Evolutionary conservation across 192 early-diverging fungal species (phyloP), one percentile per base, ranked within the genome.

Genomic region (Backusella luteola): DNA sequence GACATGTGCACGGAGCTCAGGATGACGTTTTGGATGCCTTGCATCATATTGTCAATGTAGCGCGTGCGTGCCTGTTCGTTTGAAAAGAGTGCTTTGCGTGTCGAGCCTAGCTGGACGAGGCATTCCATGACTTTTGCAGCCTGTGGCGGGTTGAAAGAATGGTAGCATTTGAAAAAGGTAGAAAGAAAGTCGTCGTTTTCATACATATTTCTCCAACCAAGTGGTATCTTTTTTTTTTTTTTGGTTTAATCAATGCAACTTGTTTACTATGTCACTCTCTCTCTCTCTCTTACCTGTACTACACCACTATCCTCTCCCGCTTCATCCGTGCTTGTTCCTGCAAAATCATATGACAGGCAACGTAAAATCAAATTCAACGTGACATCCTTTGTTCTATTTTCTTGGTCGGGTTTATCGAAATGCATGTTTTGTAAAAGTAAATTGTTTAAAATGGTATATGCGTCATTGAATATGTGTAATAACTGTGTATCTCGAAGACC

Each of bases 81-180:
- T 73, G 83, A 93, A 83, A 95, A 97, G 34, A 97, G 87, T 1
- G 96, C 94, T 19, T 94, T 89, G 39, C 96, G 93, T 14, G 93
- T 90, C n/a, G 94, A 91, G 4, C 94, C 90, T 1, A 95, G 75
- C 76, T 92, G 84, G n/a, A 93, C 91, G 12, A 97, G 76, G 35
- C 90, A 91, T 75, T 97, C 95, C 86, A 96, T 85, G 23, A 92
- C 91, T 76, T 92, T 84, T 23, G 85, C 78, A 17, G 89, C 82
- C 21, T 79, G 72, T 4, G 92, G 90, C 17, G 89, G 81, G 4
- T 75, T 84, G 71, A 91, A 86, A 69, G 70, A 78, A 63, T 75
- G 77, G 83, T 93, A 96, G 2, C 87, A 88, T n/a, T 90, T 85
- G 77, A 93, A 96, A 32, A 95, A 84, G 29, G 89, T 84, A 72